These are phyloP conservation scores for Domatiomyces globalis DNA, from an alignment of 2,329 filamentous ascomycete species.

Conservation along the genomic window DNA sequence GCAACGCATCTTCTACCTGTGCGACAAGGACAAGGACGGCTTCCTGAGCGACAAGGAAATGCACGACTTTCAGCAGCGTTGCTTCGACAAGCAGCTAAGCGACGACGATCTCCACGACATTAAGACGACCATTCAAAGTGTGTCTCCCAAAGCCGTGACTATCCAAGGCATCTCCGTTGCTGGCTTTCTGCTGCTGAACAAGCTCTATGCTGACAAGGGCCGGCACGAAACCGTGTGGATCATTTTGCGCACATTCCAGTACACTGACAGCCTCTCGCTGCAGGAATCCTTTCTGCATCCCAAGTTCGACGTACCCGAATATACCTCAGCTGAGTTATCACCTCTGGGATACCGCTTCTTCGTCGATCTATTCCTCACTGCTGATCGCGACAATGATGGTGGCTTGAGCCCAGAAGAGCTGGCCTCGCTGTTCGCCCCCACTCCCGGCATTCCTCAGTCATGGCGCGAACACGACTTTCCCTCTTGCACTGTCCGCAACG, in stretches of 20 bases:
- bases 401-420: conserved; percentile 79
- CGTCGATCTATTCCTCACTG: conserved; percentile 85
- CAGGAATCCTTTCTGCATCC: conserved; percentile 85
- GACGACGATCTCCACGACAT: conserved; percentile 77
- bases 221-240: conserved; percentile 98
- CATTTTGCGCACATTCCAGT: conserved; percentile 85
- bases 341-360: conserved; percentile 94
- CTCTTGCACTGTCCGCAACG: conserved; percentile 84
- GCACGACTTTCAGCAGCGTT: conserved; percentile 76
- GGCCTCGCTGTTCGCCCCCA: conserved; percentile 76
- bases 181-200: conserved; percentile 83
- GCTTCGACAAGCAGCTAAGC: conserved; percentile 76
- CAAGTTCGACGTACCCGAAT: conserved; percentile 85
- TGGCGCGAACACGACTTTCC: conserved; percentile 87
- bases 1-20: conserved; percentile 84
- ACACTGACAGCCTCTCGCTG: conserved; percentile 85
- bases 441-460: conserved; percentile 70
- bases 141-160: conserved; percentile 47
- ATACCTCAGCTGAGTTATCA: conserved; percentile 82
- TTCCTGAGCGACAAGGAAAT: conserved; percentile 83
- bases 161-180: conserved; percentile 63
- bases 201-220: conserved; percentile 91
- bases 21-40: conserved; percentile 91
- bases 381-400: conserved; percentile 95
- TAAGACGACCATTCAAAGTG: conserved; percentile 68